Evolutionary conservation across 306 rosid species (phyloP).

Genomic region (Ziziphus jujuba): DNA sequence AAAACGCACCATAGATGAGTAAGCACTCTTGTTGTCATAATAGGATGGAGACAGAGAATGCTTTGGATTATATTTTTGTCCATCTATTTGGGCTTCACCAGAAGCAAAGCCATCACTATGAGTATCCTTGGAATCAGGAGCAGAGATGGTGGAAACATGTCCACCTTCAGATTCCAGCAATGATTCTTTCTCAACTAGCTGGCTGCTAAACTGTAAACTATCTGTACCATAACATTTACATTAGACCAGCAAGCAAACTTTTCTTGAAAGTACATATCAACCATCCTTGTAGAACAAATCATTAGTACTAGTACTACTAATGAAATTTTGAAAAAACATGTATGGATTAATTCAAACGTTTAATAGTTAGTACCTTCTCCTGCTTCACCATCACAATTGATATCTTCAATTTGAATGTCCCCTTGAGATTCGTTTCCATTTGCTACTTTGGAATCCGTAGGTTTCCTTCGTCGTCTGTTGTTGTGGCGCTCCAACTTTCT

Average conservation of each 20-base stretch:
- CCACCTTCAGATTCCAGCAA: conserved; percentile 60
- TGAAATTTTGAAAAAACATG: no score
- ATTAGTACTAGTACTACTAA: no score
- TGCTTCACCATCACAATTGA: conserved; percentile 40
- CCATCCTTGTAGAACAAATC: neutral
- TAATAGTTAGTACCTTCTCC: conserved; percentile 59
- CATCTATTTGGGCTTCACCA: conserved; percentile 56
- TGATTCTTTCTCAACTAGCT: conserved; percentile 43
- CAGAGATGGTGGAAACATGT: conserved; percentile 29
- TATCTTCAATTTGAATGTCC: conserved; percentile 49
- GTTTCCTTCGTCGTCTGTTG: conserved; percentile 80
- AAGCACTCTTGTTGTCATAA: conserved; percentile 65
- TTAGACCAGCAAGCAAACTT: conserved; percentile 17
- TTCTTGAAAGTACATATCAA: conserved; percentile 17
- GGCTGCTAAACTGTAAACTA: conserved; percentile 45
- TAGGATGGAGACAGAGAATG: conserved; percentile 54
- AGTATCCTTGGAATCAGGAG: conserved; percentile 49
- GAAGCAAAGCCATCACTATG: conserved; percentile 40
- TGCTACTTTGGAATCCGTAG: conserved; percentile 36
- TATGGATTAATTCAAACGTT: neutral
- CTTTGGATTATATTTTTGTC: conserved; percentile 56
- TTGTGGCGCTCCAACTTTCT: conserved; percentile 93
- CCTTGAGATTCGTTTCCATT: conserved; percentile 47
- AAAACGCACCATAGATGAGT: conserved; percentile 76
- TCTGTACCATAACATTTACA: conserved; percentile 44